Evolutionary conservation across 164 flowering plant species (phyloP).

Genomic region (Magnolia changhungtana): DNA sequence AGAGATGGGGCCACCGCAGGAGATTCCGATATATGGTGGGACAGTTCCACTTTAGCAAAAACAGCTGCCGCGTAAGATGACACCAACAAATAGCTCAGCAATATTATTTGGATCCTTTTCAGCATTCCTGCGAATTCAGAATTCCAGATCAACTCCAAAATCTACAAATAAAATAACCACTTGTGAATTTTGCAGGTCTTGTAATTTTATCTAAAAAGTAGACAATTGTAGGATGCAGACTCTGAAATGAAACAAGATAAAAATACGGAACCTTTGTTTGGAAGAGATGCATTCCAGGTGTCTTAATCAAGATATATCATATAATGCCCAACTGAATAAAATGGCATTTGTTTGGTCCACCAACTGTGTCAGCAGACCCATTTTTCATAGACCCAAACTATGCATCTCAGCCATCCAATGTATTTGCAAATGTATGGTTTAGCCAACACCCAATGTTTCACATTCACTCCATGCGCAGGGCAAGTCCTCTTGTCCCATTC

Average conservation of each 20-base stretch:
- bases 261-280: too few species aligned
- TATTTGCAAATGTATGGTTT: too few species aligned
- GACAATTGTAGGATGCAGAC: not conserved
- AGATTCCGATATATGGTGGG: slow-evolving; percentile 6
- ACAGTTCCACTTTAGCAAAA: not conserved
- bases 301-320: too few species aligned
- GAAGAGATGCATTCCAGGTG: too few species aligned
- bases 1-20: not conserved
- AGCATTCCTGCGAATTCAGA: slow-evolving; percentile 11
- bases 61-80: not conserved
- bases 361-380: not conserved
- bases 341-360: too few species aligned
- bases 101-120: not conserved
- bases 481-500: too few species aligned
- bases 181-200: not conserved
- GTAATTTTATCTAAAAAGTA: too few species aligned
- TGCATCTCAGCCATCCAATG: not conserved
- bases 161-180: not conserved
- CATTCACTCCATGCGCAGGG: not conserved
- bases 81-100: not conserved
- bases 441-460: not conserved
- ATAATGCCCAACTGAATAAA: too few species aligned
- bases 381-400: not conserved
- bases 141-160: not conserved
- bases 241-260: not conserved